phyloP scores from a whole-genome alignment of 1,139 yeast species.

The Taiozyma sp. region DNA sequence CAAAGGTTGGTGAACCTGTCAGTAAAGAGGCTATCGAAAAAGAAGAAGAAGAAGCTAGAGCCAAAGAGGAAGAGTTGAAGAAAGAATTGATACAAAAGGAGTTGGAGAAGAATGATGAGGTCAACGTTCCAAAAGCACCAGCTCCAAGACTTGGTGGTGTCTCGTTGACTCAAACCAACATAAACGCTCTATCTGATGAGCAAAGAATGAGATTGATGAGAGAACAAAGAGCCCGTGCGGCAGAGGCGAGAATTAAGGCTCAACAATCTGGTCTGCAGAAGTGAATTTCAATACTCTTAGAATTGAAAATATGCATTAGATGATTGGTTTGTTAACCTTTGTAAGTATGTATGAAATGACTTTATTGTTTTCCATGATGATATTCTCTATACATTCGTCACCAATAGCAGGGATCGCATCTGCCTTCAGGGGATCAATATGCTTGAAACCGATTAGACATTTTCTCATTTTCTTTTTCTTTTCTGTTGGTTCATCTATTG shows the following conservation, averaged over 20 bases:
- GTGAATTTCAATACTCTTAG: neutral
- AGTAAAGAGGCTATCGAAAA: slow-evolving; percentile 60
- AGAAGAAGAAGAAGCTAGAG: slow-evolving; percentile 37
- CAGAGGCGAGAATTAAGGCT: slow-evolving; percentile 71
- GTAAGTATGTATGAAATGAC: slow-evolving; percentile 17
- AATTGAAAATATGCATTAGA: neutral
- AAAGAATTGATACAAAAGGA: slow-evolving; percentile 30
- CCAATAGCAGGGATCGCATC: slow-evolving; percentile 21
- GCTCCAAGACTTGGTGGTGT: slow-evolving; percentile 27
- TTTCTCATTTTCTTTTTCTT: slow-evolving; percentile 43
- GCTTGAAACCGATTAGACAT: slow-evolving; percentile 59
- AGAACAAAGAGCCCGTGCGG: slow-evolving; percentile 95
- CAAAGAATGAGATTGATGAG: slow-evolving; percentile 79
- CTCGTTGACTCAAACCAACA: slow-evolving; percentile 23
- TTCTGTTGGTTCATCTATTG: slow-evolving; percentile 26
- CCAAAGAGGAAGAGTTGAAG: slow-evolving; percentile 24
- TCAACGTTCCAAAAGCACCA: slow-evolving; percentile 16
- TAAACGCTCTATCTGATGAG: slow-evolving; percentile 48
- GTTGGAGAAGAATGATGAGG: slow-evolving; percentile 10
- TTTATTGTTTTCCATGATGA: slow-evolving; percentile 9
- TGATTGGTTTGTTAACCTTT: slow-evolving; percentile 18
- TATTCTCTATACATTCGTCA: slow-evolving; percentile 17
- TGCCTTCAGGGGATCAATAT: slow-evolving; percentile 42
- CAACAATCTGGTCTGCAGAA: slow-evolving; percentile 5
- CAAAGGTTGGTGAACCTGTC: slow-evolving; percentile 64